Evolutionary conservation across 2,329 filamentous ascomycete genomes (phyloP), one percentile per base, ranked within the genome.

Genomic region (Epichloe hybrida): DNA sequence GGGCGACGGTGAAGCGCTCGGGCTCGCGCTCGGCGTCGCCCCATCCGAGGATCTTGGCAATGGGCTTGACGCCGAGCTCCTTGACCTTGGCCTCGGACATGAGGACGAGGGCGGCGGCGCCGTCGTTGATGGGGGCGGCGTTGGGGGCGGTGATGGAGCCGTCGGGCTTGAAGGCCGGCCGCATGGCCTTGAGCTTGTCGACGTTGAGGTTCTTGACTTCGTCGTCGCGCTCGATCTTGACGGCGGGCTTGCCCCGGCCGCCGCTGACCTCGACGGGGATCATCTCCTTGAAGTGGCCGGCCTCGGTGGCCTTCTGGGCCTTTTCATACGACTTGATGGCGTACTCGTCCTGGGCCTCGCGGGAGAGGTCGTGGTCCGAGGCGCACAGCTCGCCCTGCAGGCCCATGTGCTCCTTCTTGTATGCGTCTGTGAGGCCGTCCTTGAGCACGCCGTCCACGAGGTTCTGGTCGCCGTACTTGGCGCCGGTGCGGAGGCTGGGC

Each of bases 21-120:
- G 93, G 91, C 64, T 87, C 81, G 58, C 94, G 84, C 56, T 86
- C 93, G 52, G 93, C 91, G 65, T 98, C 93, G 61, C 83, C 93
- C 93, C 93, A 98, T 62, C 93, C 93, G 55, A 93, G 83, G 63
- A 98, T 97, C 79, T 94, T 95, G 65, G 88, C 93, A 56, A 98
- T 77, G 52, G 93, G 93, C 71, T 86, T 96, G 57, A 97, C 76
- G 63, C 83, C 83, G 58, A 96, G 84, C 72, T 93, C 83, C 76
- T 95, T 90, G 63, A 98, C 76, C 72, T 94, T 95, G 53, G 84
- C 84, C 74, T 96, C 91, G 41, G 90, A 96, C 60, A 94, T 88
- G 57, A 98, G 84, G 53, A 98, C 87, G 54, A 97, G 74, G 53
- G 93, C 93, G 21, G 90, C 85, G 50, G 89, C 91, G 58, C 93